These are phyloP conservation scores for Stemphylium beticola DNA, from an alignment of 2,329 filamentous ascomycete genomes.

Conservation along the genomic window DNA sequence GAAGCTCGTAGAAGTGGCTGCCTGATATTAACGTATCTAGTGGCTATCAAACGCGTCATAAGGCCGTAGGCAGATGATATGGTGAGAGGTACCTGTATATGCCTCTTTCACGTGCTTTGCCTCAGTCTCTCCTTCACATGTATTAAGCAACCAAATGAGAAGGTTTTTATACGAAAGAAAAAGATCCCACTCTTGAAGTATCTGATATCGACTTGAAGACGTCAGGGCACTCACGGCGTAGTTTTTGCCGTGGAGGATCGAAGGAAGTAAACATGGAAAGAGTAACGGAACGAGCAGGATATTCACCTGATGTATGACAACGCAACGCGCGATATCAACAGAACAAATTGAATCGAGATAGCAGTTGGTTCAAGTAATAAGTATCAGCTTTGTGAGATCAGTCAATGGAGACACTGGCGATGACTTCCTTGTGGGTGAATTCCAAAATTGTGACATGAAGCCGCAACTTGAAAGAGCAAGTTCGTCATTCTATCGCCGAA, in stretches of 20 bases:
- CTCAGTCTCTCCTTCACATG: not conserved
- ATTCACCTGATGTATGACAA: too few species aligned
- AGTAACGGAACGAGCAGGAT: too few species aligned
- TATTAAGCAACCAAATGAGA: not conserved
- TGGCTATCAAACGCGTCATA: not conserved
- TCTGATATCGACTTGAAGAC: too few species aligned
- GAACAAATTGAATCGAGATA: too few species aligned
- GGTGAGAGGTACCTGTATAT: not conserved
- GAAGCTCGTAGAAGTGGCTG: constrained; percentile 4
- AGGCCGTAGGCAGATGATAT: not conserved
- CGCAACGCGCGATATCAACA: too few species aligned
- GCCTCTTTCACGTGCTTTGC: too few species aligned
- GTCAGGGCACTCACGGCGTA: too few species aligned
- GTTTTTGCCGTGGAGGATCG: too few species aligned
- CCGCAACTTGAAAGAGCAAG: not conserved
- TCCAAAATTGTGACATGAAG: not conserved
- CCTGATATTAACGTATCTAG: constrained; percentile 5
- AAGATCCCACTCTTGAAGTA: too few species aligned
- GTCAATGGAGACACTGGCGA: not conserved
- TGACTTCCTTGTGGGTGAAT: not conserved
- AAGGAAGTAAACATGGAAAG: too few species aligned
- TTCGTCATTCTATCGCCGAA: too few species aligned
- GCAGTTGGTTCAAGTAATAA: not conserved
- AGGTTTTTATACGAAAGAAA: not conserved
- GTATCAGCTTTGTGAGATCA: not conserved